These are phyloP conservation scores for Gentiana straminea DNA, from an alignment of 257 asterid genomes.

Conservation along the genomic window DNA sequence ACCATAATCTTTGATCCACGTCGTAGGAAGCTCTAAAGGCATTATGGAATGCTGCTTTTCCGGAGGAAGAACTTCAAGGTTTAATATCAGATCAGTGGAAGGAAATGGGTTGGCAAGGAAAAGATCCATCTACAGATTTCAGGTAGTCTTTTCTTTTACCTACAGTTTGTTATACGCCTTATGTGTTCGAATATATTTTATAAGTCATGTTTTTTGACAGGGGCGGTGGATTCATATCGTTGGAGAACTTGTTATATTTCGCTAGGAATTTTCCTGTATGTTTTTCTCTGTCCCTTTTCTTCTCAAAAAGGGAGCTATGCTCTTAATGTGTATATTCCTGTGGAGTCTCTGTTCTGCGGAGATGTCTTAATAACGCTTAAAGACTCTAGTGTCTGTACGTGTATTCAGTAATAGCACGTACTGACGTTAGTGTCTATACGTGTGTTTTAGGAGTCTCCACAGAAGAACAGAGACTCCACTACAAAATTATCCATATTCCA, in stretches of 20 bases:
- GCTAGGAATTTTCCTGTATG: constrained; percentile 80
- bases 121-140: constrained; percentile 99
- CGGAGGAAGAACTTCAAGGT: constrained; percentile 64
- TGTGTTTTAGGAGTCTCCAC: no score
- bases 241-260: constrained; percentile 87
- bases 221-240: constrained; percentile 97
- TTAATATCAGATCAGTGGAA: constrained; percentile 98
- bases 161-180: background rate
- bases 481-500: no score
- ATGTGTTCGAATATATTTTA: background rate
- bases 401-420: no score
- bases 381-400: no score
- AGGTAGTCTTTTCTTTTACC: constrained; percentile 30
- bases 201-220: constrained; percentile 22
- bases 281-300: constrained; percentile 14
- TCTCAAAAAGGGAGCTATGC: no score
- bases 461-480: no score
- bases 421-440: no score
- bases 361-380: no score
- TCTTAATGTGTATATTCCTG: no score
- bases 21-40: constrained; percentile 72
- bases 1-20: constrained; percentile 6
- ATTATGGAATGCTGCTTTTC: constrained; percentile 87
- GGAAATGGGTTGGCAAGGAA: constrained; percentile 99
- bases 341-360: no score